Base-by-base conservation (phyloP, 2,329 filamentous ascomycete genomes). In the Phaeosphaeriaceae sp. region DNA sequence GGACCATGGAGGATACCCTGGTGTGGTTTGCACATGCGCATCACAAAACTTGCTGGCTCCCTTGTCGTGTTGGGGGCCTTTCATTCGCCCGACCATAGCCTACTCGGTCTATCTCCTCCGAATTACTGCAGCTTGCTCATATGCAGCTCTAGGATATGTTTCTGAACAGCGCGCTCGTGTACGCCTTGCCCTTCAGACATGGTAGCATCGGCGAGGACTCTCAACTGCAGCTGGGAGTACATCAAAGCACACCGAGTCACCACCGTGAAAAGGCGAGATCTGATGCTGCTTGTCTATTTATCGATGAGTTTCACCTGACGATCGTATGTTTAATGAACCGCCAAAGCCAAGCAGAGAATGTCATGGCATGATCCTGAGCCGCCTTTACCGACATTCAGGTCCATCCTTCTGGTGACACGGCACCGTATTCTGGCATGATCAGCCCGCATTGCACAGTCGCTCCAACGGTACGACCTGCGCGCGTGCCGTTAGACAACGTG, bases 401-500 rank as follows among this genome's bases (percentile, higher is more conserved):
- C 43, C 43, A 23, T n/a, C 47, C 13, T 49, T 17, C n/a, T 49
- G 23, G n/a, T 24, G 24, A 9, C 47, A 19, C 47, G 23, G 23
- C 47, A 17, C 24, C 3, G 15, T 30, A 7, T 40, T 40, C 17
- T 40, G 35, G 35, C 30, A 35, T 35, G 30, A n/a, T 8, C 35
- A 40, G 35, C 35, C 13, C 15, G n/a, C 47, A n/a, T 48, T 49
- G n/a, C 47, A 10, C 11, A 26, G 23, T 49, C 15, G 17, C 17
- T 24, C 61, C 24, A 52, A 60, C 26, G 44, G 46, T 51, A 48
- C 26, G 49, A 48, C 53, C 52, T 44, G 47, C 52, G 35, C 52
- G 51, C 46, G 53, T 64, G 58, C 54, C 58, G 63, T 46, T 46
- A n/a, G 55, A 57, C 40, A 24, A 48, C 46, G n/a, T 49, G 28